A percentile compares a stretch with the other conserved stretches of the same genome.
Conservation (phyloP, 345 rosid species). For the Lagerstroemia speciosa region DNA sequence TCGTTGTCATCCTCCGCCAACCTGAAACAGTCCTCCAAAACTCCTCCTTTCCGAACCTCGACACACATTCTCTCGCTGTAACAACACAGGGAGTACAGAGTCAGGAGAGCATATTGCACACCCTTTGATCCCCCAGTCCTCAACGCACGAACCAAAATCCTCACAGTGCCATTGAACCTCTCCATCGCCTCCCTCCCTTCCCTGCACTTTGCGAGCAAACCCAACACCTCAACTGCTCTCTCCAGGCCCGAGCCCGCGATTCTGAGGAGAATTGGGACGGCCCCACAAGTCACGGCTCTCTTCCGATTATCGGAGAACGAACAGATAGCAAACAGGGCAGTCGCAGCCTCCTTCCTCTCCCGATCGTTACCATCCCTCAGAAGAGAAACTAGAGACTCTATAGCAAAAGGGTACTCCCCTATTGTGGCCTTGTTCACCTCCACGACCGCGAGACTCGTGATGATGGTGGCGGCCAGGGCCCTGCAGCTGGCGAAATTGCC, state of each 20-base stretch:
- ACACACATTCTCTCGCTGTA: conserved; percentile 31
- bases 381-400: conserved; percentile 48
- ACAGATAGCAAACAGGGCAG: conserved; percentile 76
- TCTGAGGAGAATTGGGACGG: conserved; percentile 51
- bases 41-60: conserved; percentile 46
- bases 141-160: conserved; percentile 48
- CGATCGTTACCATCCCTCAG: conserved; percentile 50
- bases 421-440: conserved; percentile 94
- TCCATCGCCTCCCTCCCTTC: conserved; percentile 83
- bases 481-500: conserved; percentile 55
- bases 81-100: conserved; percentile 56
- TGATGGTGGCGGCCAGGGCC: conserved; percentile 73
- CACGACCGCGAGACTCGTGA: conserved; percentile 87
- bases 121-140: conserved; percentile 58
- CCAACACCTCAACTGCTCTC: conserved; percentile 85
- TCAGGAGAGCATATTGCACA: conserved; percentile 62
- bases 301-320: conserved; percentile 68
- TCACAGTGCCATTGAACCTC: conserved; percentile 41
- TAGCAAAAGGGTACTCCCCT: conserved; percentile 71
- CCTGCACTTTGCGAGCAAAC: conserved; percentile 67
- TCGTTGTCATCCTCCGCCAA: conserved; percentile 72
- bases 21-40: conserved; percentile 52
- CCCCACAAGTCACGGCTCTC: conserved; percentile 59
- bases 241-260: conserved; percentile 61
- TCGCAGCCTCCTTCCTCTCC: conserved; percentile 83